Evolutionary conservation across 2,329 filamentous ascomycete genomes (phyloP).

Genomic region (Apiospora koreana): DNA sequence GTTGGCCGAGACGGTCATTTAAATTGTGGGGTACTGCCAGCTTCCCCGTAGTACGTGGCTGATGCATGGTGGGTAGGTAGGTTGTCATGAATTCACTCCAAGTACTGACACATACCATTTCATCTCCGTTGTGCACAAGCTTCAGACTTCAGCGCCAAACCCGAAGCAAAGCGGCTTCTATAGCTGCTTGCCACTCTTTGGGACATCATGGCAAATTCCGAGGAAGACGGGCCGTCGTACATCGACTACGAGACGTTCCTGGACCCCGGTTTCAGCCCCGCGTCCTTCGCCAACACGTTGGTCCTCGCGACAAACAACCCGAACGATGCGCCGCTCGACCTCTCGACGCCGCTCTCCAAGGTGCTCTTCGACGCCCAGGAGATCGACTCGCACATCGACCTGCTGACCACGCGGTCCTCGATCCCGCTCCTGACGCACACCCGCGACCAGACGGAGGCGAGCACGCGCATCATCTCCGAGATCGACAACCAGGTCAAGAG

Average conservation of each 20-base stretch:
- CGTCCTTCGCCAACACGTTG: conserved; percentile 83
- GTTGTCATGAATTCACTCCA: neutral
- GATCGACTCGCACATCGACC: conserved; percentile 93
- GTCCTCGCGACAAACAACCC: conserved; percentile 90
- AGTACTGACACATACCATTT: neutral
- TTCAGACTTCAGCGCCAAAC: neutral
- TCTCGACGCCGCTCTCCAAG: conserved; percentile 88
- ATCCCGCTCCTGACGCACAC: conserved; percentile 81
- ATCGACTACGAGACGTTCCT: conserved; percentile 96
- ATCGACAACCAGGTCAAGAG: conserved; percentile 79
- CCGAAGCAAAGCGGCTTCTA: neutral
- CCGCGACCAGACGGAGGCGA: conserved; percentile 70
- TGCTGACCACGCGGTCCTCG: conserved; percentile 81
- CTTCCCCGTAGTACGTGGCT: neutral
- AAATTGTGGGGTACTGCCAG: neutral
- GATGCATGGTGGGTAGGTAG: neutral
- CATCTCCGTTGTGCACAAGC: neutral
- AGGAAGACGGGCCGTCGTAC: conserved; percentile 72
- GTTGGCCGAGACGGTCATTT: too few relatives aligned
- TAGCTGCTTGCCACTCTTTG: conserved; percentile 9
- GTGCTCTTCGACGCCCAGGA: conserved; percentile 97
- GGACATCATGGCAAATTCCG: conserved; percentile 33
- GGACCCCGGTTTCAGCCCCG: conserved; percentile 76
- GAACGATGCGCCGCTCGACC: conserved; percentile 84
- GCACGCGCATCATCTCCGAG: conserved; percentile 69